Evolutionary conservation across 2,329 filamentous ascomycete species (phyloP), one percentile per base, ranked within the genome.

Genomic region (Fonsecaea pugnacius): DNA sequence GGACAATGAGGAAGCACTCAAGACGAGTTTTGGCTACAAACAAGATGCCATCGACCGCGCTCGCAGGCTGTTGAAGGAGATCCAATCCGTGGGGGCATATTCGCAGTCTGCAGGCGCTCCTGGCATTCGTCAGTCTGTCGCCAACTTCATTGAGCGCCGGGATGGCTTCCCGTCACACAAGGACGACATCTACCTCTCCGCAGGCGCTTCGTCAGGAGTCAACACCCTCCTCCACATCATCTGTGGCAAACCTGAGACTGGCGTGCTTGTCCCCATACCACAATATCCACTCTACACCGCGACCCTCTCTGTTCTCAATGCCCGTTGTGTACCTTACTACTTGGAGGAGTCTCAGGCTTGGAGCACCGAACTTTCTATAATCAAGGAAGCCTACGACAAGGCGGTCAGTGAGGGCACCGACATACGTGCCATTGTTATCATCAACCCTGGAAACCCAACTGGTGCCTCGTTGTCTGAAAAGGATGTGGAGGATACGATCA

Each of bases 201-300:
- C 86, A 27, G 95, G 95, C 74, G 95, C 95, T 68, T 97, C 93
- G 2, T 91, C 93, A 3, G 95, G 94, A 70, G 95, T 99, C 69
- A 96, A 93, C 83, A 96, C 93, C 12, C 87, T 98, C 69, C 85
- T 99, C 67, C 89, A 95, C 79, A 84, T 96, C 75, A 91, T 99
- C 76, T 96, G 92, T 80, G 86, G 91, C 58, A 83, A 83, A 59
- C 86, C 89, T 57, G 84, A 90, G 65, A 90, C 90, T 4, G 95
- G 95, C 66, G 86, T 99, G 62, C 87, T 99, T 67, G 89, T 98
- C 21, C 95, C 94, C 27, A 98, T 99, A 72, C 95, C 95, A 6
- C 95, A 99, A 79, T 99, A 99, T 78, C 95, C 95, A 27, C 89
- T 99, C 55, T 99, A 99, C 82, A 98, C 94, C 8, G 95, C 95